A percentile compares a stretch with the other conserved stretches of the same genome.
These are phyloP conservation scores for Irpex sp. DNA, from an alignment of 1,284 basidiomycete species.

Conservation along the genomic window DNA sequence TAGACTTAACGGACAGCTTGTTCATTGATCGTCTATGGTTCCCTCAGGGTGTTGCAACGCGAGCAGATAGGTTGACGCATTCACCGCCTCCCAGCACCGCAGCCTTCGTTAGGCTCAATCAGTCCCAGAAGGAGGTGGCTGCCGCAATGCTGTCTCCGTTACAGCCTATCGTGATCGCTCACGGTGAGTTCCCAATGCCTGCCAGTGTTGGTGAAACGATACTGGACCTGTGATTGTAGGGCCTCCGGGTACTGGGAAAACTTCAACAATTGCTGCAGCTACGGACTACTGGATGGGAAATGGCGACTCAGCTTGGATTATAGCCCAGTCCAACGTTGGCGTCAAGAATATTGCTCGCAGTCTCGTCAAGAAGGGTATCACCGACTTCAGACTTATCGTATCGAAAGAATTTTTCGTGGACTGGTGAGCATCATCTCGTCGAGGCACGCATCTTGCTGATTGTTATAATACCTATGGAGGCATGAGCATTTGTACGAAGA, in stretches of 20 bases:
- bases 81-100: not conserved
- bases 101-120: constrained; percentile 5
- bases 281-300: constrained; percentile 13
- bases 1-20: not conserved
- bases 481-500: constrained; percentile 42
- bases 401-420: constrained; percentile 46
- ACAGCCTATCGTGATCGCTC: constrained; percentile 11
- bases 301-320: constrained; percentile 22
- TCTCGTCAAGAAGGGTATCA: constrained; percentile 31
- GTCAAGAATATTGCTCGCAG: constrained; percentile 45
- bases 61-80: not conserved
- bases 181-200: constrained; percentile 3
- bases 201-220: constrained; percentile 7
- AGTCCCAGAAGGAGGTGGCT: constrained; percentile 9
- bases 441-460: no score
- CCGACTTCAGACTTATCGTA: constrained; percentile 40
- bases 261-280: constrained; percentile 27
- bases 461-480: constrained; percentile 26
- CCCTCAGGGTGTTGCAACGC: not conserved
- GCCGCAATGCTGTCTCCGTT: constrained; percentile 9
- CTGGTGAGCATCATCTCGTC: constrained; percentile 28
- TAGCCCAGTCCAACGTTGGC: constrained; percentile 38
- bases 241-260: constrained; percentile 33
- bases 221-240: constrained; percentile 14
- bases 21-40: constrained; percentile 15